Evolutionary conservation across 108 stramenopile genomes (phyloP), one percentile per base, ranked within the genome.

Genomic region (Tribonema minus): DNA sequence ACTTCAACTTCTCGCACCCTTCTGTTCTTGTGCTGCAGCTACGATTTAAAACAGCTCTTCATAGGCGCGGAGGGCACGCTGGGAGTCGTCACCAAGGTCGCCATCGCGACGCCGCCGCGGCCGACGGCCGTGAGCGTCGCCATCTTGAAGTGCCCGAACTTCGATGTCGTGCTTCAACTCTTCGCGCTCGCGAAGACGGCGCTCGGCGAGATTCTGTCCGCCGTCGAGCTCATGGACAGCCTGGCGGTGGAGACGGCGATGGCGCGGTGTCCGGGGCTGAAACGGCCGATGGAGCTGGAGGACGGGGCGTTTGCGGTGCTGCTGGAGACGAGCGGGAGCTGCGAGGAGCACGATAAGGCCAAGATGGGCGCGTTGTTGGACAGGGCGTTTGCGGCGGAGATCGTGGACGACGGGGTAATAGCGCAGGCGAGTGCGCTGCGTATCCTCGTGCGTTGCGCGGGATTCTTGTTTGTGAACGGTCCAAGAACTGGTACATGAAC

Each of bases 21-120:
- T n/a, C n/a, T n/a, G n/a, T n/a, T n/a, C n/a, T n/a, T n/a, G n/a
- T n/a, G n/a, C n/a, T n/a, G n/a, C n/a, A 96, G 98, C 28, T 96
- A 95, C 65, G 89, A 92, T 68, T 71, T 96, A 6, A 91, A 91
- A 81, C 95, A 99, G 61, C 80, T 99, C 35, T 95, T 99, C 64
- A 87, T 99, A 39, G 98, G 98, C 2, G 83, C 92, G 34, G 98
- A 97, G 76, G 98, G 98, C 29, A 97, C 95, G 4, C 84, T 99
- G 58, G 95, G 95, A 15, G 80, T 95, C 33, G 77, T 99, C 59
- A 99, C 98, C 0, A 91, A 89, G 66, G 89, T 94, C 12, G 85
- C 92, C 3, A 64, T 88, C 27, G 39, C 33, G 5, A 72, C 76
- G 37, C 83, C 87, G 3, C 72, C 64, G 36, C 31, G 37, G 37